Conservation (phyloP, 2,329 filamentous ascomycete species). For the Stagonosporopsis chrysanthemi region DNA sequence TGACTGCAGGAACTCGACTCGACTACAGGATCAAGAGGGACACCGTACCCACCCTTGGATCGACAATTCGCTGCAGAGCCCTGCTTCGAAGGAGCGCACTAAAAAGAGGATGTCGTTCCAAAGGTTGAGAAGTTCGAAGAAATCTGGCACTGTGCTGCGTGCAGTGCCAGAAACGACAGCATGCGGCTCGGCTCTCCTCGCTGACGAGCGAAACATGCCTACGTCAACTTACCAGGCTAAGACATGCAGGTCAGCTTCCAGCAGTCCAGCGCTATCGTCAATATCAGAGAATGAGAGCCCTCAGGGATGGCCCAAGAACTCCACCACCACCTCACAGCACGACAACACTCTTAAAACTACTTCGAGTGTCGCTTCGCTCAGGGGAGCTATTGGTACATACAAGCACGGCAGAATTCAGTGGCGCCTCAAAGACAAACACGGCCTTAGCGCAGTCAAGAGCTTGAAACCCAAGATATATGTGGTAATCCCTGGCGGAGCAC, state of each 20-base stretch:
- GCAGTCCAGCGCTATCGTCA: slow-evolving; percentile 23
- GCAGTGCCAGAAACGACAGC: slow-evolving; percentile 43
- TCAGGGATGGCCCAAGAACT: slow-evolving; percentile 30
- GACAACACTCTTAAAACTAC: slow-evolving; percentile 35
- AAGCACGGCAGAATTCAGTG: slow-evolving; percentile 55
- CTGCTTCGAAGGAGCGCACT: slow-evolving; percentile 12
- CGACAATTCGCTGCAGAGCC: slow-evolving; percentile 1
- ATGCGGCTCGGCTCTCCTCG: slow-evolving; percentile 33
- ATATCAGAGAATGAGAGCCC: slow-evolving; percentile 25
- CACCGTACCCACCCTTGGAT: slow-evolving; percentile 5
- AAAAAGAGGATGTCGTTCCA: slow-evolving; percentile 32
- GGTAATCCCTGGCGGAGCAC: slow-evolving; percentile 45
- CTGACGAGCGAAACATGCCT: slow-evolving; percentile 51
- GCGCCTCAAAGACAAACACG: slow-evolving; percentile 37
- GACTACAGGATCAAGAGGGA: slow-evolving; percentile 9
- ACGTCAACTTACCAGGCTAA: slow-evolving; percentile 24
- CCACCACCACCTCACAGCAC: slow-evolving; percentile 24
- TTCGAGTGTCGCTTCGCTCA: slow-evolving; percentile 31
- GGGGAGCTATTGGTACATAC: slow-evolving; percentile 54
- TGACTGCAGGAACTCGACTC: slow-evolving; percentile 13
- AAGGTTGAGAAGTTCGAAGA: slow-evolving; percentile 32
- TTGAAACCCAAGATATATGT: slow-evolving; percentile 47
- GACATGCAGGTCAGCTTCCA: slow-evolving; percentile 31
- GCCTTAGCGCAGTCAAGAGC: slow-evolving; percentile 23
- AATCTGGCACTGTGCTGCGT: slow-evolving; percentile 43